Evolutionary conservation across 1,139 yeast genomes (phyloP).

Genomic region (Nakaseomyces uthaithaninus): DNA sequence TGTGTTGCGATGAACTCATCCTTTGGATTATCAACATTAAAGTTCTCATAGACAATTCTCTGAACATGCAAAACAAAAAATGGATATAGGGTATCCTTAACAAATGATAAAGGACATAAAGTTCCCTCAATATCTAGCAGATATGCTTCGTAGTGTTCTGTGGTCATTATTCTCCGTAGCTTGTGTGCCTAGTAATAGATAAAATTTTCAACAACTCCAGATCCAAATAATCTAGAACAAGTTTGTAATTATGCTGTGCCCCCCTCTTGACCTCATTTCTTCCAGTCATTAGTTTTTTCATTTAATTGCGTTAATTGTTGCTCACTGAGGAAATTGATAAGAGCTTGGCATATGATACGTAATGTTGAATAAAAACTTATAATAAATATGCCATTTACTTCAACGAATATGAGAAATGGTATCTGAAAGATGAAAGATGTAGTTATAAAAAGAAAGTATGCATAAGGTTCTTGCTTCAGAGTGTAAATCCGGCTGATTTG

Average conservation of each 20-base stretch:
- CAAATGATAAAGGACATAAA: conserved; percentile 82
- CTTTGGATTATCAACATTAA: conserved; percentile 6
- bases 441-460: too few species aligned
- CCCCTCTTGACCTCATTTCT: too few species aligned
- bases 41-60: conserved; percentile 10
- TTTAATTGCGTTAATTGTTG: neutral
- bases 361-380: too few species aligned
- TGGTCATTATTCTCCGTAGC: neutral
- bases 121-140: conserved; percentile 82
- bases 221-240: too few species aligned
- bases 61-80: conserved; percentile 34
- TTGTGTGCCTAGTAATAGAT: too few species aligned
- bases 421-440: neutral
- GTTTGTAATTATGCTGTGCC: too few species aligned
- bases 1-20: conserved; percentile 5
- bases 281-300: too few species aligned
- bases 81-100: conserved; percentile 60
- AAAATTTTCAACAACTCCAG: too few species aligned
- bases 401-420: neutral
- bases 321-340: too few species aligned
- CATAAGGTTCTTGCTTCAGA: too few species aligned
- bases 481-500: conserved; percentile 3
- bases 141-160: conserved; percentile 4
- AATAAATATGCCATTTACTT: too few species aligned
- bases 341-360: conserved; percentile 2